phyloP scores from a whole-genome alignment of 495 filamentous ascomycete genomes.

The Neurospora cerealis region DNA sequence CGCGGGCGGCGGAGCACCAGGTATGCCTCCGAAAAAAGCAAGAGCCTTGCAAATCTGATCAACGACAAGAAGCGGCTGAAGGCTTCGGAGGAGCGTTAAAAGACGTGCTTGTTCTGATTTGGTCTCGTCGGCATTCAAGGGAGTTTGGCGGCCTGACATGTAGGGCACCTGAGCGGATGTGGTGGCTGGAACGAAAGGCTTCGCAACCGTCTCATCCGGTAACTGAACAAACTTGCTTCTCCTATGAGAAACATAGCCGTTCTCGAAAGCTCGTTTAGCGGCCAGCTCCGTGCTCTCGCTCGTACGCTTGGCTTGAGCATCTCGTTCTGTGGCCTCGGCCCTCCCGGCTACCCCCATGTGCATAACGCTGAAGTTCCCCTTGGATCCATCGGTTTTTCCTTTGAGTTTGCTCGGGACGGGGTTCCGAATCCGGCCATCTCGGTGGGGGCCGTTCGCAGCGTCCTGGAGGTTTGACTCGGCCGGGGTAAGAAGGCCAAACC shows the following conservation, averaged over 20 bases:
- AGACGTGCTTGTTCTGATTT: slow-evolving; percentile 47
- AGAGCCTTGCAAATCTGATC: slow-evolving; percentile 49
- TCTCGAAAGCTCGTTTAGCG: slow-evolving; percentile 40
- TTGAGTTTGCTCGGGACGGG: slow-evolving; percentile 48
- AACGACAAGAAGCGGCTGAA: slow-evolving; percentile 42
- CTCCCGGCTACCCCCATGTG: slow-evolving; percentile 41
- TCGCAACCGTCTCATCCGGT: slow-evolving; percentile 14
- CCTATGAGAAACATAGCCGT: slow-evolving; percentile 40
- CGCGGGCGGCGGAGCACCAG: slow-evolving; percentile 41
- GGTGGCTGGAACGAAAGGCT: slow-evolving; percentile 13
- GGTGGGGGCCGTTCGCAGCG: slow-evolving; percentile 12
- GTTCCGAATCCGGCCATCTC: slow-evolving; percentile 45
- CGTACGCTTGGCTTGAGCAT: slow-evolving; percentile 44
- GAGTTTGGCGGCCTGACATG: slow-evolving; percentile 8
- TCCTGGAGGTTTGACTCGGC: slow-evolving; percentile 15
- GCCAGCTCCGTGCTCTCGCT: slow-evolving; percentile 46
- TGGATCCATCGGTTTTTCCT: slow-evolving; percentile 46
- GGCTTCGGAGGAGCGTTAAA: slow-evolving; percentile 40
- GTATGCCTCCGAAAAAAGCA: slow-evolving; percentile 48
- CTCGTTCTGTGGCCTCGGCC: slow-evolving; percentile 33
- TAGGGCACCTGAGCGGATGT: background rate
- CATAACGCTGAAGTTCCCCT: slow-evolving; percentile 50
- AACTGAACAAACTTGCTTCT: slow-evolving; percentile 31
- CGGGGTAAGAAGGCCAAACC: slow-evolving; percentile 8
- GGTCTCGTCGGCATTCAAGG: slow-evolving; percentile 36